A percentile compares a stretch with the other conserved stretches of the same genome.
Evolutionary conservation across 2,329 filamentous ascomycete genomes (phyloP).

Genomic region (Neonectria sp.): DNA sequence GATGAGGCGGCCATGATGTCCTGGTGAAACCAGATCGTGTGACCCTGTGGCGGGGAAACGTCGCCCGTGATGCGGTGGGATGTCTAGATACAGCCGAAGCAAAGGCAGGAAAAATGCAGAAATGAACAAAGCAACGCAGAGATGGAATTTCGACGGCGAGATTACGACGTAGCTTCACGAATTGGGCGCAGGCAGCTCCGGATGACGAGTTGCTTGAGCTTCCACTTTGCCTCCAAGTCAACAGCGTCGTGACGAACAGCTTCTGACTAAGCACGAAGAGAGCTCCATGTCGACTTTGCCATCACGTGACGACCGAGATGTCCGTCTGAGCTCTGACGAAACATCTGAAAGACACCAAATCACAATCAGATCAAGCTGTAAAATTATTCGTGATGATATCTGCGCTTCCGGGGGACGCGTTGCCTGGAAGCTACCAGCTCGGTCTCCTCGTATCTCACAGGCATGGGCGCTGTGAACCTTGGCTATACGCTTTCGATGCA

Average conservation of each 20-base stretch:
- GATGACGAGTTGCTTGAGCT: slow-evolving; percentile 42
- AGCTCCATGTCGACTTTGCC: background rate
- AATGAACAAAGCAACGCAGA: slow-evolving; percentile 4
- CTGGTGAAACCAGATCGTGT: slow-evolving; percentile 13
- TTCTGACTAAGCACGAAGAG: slow-evolving; percentile 43
- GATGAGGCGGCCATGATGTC: slow-evolving; percentile 55
- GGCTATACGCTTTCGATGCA: background rate
- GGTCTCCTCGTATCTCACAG: background rate
- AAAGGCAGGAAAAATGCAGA: slow-evolving; percentile 14
- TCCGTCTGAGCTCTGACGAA: background rate
- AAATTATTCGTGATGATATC: background rate
- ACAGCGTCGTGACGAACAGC: slow-evolving; percentile 39
- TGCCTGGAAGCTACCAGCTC: background rate
- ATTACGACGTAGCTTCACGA: slow-evolving; percentile 19
- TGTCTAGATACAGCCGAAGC: slow-evolving; percentile 6
- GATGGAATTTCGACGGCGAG: slow-evolving; percentile 4
- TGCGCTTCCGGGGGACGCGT: background rate
- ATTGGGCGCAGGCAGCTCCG: slow-evolving; percentile 39
- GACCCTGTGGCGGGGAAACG: slow-evolving; percentile 16
- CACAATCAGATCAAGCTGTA: background rate
- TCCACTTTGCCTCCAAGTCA: slow-evolving; percentile 38
- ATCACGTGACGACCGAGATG: slow-evolving; percentile 26
- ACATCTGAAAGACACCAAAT: background rate
- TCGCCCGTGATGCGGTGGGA: slow-evolving; percentile 1
- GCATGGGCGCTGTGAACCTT: background rate